Base-by-base conservation (phyloP, 2,329 filamentous ascomycete genomes). In the Periconia sp. region DNA sequence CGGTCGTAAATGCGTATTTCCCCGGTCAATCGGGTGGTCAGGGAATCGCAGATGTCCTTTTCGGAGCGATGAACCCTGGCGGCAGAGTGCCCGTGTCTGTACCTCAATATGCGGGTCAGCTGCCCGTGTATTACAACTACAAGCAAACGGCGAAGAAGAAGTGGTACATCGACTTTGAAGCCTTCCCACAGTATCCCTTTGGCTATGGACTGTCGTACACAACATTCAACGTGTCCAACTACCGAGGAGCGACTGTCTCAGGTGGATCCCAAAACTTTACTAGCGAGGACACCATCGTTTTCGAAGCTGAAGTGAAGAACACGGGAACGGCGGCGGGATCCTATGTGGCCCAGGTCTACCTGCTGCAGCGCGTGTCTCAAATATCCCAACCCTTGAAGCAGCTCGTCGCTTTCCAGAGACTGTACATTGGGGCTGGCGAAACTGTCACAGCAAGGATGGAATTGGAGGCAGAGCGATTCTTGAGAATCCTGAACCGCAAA, bases 21-120 rank as follows among this genome's bases (percentile, higher is more conserved):
- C 67, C 3, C 53, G 88, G 88, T 17, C 88, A 92, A 58, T 86
- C 90, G 69, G 85, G 85, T 8, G 88, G 88, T 11, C 89, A 90
- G 61, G 84, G 82, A 10, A 84, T 92, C 49, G 87, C 85, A 0
- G 87, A 91, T 52, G 77, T 90, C 3, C 73, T 91, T 2, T 88
- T 88, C 54, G 85, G 87, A 35, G 78, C 84, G 44, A 78, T 81
- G 26, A 89, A 87, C 62, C 88, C 88, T 0, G 83, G 81, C 44
- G 87, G 82, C 11, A 88, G 88, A 66, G 75, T 90, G 3, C 84
- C 86, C 0, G 71, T 89, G 21, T 84, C 83, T 0, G 88, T 87
- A 63, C 86, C 86, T 5, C 77, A 41, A 18, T 33, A 48, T 12
- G 44, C 50, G n/a, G 74, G 84, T 54, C 82, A 87, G 53, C 82